Evolutionary conservation across 2,329 filamentous ascomycete species (phyloP).

Genomic region (Phialemoniopsis sp.): DNA sequence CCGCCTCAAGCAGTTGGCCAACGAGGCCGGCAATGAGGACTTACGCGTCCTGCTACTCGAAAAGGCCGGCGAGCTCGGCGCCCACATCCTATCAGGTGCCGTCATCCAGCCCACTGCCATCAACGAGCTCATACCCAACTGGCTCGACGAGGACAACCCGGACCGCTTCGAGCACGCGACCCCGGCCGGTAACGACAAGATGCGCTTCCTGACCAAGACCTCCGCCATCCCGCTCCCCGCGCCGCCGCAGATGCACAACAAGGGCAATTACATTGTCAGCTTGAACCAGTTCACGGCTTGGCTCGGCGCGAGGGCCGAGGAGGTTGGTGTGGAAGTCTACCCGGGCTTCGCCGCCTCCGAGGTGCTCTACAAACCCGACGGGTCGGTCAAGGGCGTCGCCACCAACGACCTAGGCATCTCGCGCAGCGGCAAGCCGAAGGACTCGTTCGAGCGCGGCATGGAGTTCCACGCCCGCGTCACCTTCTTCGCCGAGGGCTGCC

Average conservation of each 20-base stretch:
- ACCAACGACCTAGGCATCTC: conserved; percentile 91
- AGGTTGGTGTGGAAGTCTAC: conserved; percentile 92
- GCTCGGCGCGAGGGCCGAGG: conserved; percentile 94
- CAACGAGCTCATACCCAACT: conserved; percentile 88
- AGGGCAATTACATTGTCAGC: conserved; percentile 96
- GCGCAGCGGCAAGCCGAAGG: conserved; percentile 79
- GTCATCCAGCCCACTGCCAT: conserved; percentile 88
- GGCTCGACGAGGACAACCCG: conserved; percentile 85
- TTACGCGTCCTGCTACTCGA: conserved; percentile 91
- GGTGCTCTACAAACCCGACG: conserved; percentile 80
- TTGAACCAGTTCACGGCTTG: conserved; percentile 94
- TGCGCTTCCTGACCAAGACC: conserved; percentile 89
- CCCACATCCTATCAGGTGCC: conserved; percentile 92
- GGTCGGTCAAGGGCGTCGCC: conserved; percentile 87
- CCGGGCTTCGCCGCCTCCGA: conserved; percentile 94
- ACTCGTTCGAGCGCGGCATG: conserved; percentile 93
- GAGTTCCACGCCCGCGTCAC: conserved; percentile 94
- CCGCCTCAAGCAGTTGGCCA: conserved; percentile 90
- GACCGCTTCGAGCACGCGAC: conserved; percentile 85
- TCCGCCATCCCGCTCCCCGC: conserved; percentile 75
- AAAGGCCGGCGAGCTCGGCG: conserved; percentile 91
- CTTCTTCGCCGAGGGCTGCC: conserved; percentile 90
- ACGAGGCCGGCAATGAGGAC: conserved; percentile 90
- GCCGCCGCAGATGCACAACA: conserved; percentile 96
- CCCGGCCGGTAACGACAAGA: conserved; percentile 76